Evolutionary conservation across 352 stramenopile genomes (phyloP).

Genomic region (Globisporangium radiosum): DNA sequence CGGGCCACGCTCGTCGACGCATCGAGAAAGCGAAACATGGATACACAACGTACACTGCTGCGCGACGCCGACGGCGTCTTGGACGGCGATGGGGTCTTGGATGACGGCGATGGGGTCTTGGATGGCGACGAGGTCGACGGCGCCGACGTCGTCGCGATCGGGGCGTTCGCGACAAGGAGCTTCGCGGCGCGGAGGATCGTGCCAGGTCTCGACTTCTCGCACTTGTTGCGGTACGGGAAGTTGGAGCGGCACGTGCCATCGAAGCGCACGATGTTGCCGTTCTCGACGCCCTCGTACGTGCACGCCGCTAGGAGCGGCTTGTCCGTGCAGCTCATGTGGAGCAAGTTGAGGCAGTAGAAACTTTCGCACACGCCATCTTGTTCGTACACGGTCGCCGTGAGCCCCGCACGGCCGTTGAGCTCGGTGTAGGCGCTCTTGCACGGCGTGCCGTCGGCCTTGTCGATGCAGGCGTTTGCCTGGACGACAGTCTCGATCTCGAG

Average conservation of each 20-base stretch:
- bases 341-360: background rate
- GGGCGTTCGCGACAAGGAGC: background rate
- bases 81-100: no score
- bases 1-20: no score
- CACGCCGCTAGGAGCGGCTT: background rate
- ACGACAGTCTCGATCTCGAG: constrained; percentile 1
- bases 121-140: background rate
- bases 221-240: background rate
- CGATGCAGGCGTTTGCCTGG: background rate
- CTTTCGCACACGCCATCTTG: background rate
- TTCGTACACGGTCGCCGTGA: background rate
- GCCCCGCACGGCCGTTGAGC: background rate
- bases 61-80: no score
- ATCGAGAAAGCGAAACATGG: no score
- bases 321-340: background rate
- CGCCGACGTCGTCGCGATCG: background rate
- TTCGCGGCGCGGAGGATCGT: background rate
- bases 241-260: background rate
- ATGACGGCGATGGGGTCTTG: no score
- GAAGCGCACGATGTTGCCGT: background rate
- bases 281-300: background rate
- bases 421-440: constrained; percentile 1
- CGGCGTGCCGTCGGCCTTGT: background rate
- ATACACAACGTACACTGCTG: no score
- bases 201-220: background rate